phyloP scores from a whole-genome alignment of 768 basidiomycete species.

The Psilocybe subaeruginosa region DNA sequence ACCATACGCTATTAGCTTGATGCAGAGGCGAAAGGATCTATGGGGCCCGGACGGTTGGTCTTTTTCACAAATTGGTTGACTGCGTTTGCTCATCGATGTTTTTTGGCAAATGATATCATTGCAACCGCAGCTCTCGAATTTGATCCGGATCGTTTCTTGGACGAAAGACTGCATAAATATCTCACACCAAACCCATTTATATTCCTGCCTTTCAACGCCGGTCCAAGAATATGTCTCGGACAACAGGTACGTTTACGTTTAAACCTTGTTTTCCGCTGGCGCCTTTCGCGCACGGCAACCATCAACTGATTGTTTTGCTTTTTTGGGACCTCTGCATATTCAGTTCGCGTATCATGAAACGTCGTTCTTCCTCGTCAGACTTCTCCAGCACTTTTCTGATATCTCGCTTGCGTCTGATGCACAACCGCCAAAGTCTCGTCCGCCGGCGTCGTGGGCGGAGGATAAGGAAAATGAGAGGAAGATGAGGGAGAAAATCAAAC shows the following conservation, averaged over 20 bases:
- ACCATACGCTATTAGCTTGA: conserved; percentile 42
- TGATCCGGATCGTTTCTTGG: conserved; percentile 62
- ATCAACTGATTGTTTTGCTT: too few species aligned
- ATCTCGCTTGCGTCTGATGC: neutral
- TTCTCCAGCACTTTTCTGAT: conserved; percentile 48
- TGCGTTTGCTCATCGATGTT: neutral
- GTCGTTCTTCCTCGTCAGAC: conserved; percentile 54
- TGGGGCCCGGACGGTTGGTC: conserved; percentile 58
- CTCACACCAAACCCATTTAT: conserved; percentile 45
- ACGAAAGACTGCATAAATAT: conserved; percentile 47
- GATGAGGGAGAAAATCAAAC: conserved; percentile 31
- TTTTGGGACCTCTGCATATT: too few species aligned
- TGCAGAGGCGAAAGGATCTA: conserved; percentile 52
- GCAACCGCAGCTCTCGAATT: conserved; percentile 49
- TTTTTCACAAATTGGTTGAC: conserved; percentile 3
- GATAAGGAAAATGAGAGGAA: conserved; percentile 9
- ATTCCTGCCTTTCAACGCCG: conserved; percentile 41
- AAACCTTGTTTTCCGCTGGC: too few species aligned
- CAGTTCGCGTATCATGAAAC: conserved; percentile 13
- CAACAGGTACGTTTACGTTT: conserved; percentile 35
- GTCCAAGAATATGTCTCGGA: conserved; percentile 40
- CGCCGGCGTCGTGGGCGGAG: neutral
- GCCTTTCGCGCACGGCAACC: too few species aligned
- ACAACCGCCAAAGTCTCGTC: neutral
- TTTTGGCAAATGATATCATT: too few species aligned